Base-by-base conservation (phyloP, 306 rosid species). In the Glycyrrhiza uralensis region DNA sequence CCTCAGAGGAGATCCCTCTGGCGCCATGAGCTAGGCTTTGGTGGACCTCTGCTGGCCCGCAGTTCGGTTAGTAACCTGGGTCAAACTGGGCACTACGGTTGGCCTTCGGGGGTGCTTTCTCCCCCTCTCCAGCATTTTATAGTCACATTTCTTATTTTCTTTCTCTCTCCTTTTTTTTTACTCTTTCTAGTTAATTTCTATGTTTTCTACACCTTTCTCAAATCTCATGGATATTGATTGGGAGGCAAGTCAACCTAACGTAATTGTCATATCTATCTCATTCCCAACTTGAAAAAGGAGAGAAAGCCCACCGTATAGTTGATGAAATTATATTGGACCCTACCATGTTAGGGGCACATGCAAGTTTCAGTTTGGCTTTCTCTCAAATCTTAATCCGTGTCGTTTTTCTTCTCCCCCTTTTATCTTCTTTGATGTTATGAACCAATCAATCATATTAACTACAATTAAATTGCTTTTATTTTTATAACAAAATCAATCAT, bases 271-370 rank as follows among this genome's bases (percentile, higher is more conserved):
- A 54, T n/a, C n/a, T n/a, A n/a, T 54, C 14, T 44, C n/a, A 30
- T 55, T 74, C 49, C 35, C 23, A 44, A 45, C 52, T 62, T 14
- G 36, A 70, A 19, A 61, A 61, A 20, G 57, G 9, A 59, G 60
- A 64, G n/a, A n/a, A n/a, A n/a, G 45, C 5, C 30, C 51, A 79
- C 30, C n/a, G n/a, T n/a, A 28, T 72, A 26, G 57, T 24, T 66
- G 75, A 44, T 79, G 39, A 57, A 66, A 67, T 59, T 59, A 60
- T 28, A 67, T 10, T 11, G 6, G 83, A 49, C 72, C 87, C 84
- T 79, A 79, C 83, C 81, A 83, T 62, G 81, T 83, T 75, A 64
- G 45, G 5, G 32, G 71, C 79, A 79, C 82, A 79, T 79, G 81
- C 79, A 65, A 41, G 36, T 75, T 79, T 83, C 52, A 17, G 77